Evolutionary conservation across 192 early-diverging fungal genomes (phyloP), one percentile per base, ranked within the genome.

Genomic region (Entomortierella beljakovae): DNA sequence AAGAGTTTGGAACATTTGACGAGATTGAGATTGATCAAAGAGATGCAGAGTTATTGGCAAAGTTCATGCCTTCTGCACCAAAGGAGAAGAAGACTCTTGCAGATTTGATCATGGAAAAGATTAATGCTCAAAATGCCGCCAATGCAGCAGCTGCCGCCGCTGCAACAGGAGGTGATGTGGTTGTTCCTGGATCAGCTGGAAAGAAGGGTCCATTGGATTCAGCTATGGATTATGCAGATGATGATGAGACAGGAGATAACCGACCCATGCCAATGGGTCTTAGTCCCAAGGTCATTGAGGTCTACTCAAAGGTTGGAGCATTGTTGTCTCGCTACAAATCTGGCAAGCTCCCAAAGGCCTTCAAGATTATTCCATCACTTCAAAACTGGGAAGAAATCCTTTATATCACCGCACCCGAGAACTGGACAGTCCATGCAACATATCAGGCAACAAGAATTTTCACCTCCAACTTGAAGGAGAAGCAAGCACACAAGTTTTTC

Each of bases 381-480:
- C 84, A 88, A 42, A 94, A 99, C 87, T 99, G 98, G 98, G 96
- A 99, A 80, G 95, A 99, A 75, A 89, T 99, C 37, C 79, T 99
- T 64, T 95, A 93, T 72, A 83, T 98, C 43, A 99, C 98, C 3
- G 85, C 84, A 23, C 98, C 98, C 0, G 91, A 93, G 33, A 86
- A 89, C 38, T 99, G 98, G 98, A 96, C 98, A 9, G 93, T 97
- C n/a, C 92, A 98, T 69, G 98, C 98, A 2, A 92, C 90, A 16
- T 98, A 96, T 82, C 92, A 97, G 83, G 98, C 98, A 6, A 97
- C 97, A 5, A 87, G 95, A 35, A 92, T 99, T 80, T 98, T 99
- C 83, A 94, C 95, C 33, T 98, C 96, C n/a, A 98, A 96, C 80
- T 88, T 99, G 85, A 97, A 97, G 82, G 89, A 92, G 38, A 90